These are phyloP conservation scores for Plasmodium yoelii DNA, from an alignment of 169 alveolate species.

Conservation along the genomic window DNA sequence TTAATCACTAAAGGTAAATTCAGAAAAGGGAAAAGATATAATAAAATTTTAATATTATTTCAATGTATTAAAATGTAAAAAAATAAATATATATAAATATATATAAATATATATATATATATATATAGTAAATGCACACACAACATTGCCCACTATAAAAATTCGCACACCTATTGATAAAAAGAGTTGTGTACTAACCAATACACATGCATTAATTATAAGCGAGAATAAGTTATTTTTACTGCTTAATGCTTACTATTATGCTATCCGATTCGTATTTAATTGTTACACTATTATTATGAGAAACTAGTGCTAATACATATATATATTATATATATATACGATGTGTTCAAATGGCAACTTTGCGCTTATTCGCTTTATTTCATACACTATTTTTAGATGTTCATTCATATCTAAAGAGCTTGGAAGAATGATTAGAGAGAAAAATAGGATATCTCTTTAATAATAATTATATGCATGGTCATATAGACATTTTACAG, in stretches of 20 bases:
- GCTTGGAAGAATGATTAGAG: conserved; percentile 8
- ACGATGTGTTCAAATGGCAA: background rate
- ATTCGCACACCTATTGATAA: too few relatives aligned
- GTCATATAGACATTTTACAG: too few relatives aligned
- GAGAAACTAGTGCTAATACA: background rate
- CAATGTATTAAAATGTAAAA: too few relatives aligned
- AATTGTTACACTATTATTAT: too few relatives aligned
- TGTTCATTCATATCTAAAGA: conserved; percentile 59
- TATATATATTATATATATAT: conserved; percentile 8
- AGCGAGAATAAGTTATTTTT: background rate
- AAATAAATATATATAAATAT: too few relatives aligned
- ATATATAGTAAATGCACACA: too few relatives aligned
- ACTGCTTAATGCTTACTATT: too few relatives aligned
- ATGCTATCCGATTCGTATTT: too few relatives aligned
- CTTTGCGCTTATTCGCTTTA: background rate
- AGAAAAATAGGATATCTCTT: too few relatives aligned
- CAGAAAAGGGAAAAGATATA: conserved; percentile 5
- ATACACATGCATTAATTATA: background rate
- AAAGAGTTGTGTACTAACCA: background rate
- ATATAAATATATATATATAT: too few relatives aligned
- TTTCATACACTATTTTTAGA: conserved; percentile 27
- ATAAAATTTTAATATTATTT: background rate
- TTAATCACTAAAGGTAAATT: conserved; percentile 76
- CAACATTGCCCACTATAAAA: too few relatives aligned
- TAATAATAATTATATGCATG: too few relatives aligned